A percentile compares a stretch with the other conserved stretches of the same genome.
Evolutionary conservation across 352 stramenopile genomes (phyloP).

Genomic region (Phytophthora sansomeana): DNA sequence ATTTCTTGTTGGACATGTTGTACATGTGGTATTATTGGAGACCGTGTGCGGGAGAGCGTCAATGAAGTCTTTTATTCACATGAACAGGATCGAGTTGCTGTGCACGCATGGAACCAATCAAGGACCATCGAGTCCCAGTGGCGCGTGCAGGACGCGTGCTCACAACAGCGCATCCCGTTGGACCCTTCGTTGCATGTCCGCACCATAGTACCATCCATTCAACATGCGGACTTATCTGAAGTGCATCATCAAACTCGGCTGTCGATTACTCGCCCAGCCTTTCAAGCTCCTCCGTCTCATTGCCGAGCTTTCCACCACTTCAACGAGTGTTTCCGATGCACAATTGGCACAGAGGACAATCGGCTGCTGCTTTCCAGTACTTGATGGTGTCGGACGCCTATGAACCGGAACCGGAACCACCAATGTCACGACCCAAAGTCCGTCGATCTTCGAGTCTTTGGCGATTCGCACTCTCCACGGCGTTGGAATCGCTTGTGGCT

Average conservation of each 20-base stretch:
- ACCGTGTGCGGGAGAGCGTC: no score
- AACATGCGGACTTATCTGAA: background rate
- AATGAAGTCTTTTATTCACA: no score
- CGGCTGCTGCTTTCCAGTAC: background rate
- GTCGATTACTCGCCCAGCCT: slow-evolving; percentile 12
- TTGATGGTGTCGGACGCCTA: slow-evolving; percentile 3
- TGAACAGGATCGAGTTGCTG: slow-evolving; percentile 4
- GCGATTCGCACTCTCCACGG: background rate
- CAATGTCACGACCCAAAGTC: background rate
- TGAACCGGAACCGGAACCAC: slow-evolving; percentile 12
- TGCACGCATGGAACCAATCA: slow-evolving; percentile 27
- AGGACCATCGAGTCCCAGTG: background rate
- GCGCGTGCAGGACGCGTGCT: slow-evolving; percentile 19
- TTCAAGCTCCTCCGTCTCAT: slow-evolving; percentile 4
- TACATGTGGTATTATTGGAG: no score
- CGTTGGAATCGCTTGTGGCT: slow-evolving; percentile 12
- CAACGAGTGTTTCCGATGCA: background rate
- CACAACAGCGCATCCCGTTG: background rate
- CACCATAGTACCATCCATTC: background rate
- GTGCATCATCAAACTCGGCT: background rate
- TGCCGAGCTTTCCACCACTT: slow-evolving; percentile 12
- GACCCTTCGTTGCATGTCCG: background rate
- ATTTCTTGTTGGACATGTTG: no score
- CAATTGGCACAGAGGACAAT: background rate
- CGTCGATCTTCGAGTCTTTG: slow-evolving; percentile 3